Conservation (phyloP, 2,329 filamentous ascomycete species). For the Nemania sp. region DNA sequence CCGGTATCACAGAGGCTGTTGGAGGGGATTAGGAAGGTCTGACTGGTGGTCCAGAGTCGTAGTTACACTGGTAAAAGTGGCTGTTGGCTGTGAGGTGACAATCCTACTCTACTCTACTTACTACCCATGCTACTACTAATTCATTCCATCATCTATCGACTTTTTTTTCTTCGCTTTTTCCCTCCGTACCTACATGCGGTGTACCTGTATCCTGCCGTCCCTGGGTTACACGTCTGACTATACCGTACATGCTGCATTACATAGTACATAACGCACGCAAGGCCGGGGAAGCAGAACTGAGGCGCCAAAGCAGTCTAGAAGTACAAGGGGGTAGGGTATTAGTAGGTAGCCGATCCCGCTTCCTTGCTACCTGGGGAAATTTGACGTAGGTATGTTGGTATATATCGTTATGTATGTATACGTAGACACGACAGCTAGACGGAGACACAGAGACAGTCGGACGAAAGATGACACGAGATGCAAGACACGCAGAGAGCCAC, state of each 20-base stretch:
- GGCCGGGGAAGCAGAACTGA: conserved; percentile 4
- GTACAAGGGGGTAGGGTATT: conserved; percentile 3
- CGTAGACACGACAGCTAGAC: too few relatives aligned
- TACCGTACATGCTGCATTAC: neutral
- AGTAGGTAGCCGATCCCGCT: too few relatives aligned
- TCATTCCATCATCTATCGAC: too few relatives aligned
- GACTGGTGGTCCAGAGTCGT: conserved; percentile 7
- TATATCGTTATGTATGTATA: too few relatives aligned
- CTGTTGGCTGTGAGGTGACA: neutral
- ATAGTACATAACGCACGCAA: conserved; percentile 1
- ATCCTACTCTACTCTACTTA: neutral
- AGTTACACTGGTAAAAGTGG: neutral
- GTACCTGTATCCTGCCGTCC: too few relatives aligned
- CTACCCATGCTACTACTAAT: too few relatives aligned
- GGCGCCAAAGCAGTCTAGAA: neutral
- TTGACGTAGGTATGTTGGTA: too few relatives aligned
- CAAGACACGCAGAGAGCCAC: neutral
- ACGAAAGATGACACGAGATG: too few relatives aligned
- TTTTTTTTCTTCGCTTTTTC: too few relatives aligned
- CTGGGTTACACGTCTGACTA: neutral
- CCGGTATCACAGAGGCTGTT: neutral
- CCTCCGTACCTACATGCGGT: too few relatives aligned
- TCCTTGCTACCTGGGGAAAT: too few relatives aligned
- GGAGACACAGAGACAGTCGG: too few relatives aligned
- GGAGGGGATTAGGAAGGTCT: neutral